These are phyloP conservation scores for Sporothrix euskadiensis DNA, from an alignment of 2,329 filamentous ascomycete species.

Conservation along the genomic window DNA sequence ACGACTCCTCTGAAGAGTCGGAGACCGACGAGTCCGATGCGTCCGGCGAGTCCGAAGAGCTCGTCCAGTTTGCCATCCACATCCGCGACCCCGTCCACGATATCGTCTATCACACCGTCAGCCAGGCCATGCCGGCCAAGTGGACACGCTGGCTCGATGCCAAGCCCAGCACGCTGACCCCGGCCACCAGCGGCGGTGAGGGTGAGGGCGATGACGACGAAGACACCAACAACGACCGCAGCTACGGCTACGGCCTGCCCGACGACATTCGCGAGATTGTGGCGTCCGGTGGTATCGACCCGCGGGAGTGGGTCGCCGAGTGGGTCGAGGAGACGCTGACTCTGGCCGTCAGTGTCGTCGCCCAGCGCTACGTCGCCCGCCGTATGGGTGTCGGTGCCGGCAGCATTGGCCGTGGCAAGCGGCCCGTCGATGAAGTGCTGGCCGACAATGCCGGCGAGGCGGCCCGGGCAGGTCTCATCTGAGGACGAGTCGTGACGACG, in stretches of 20 bases:
- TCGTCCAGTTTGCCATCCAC: conserved; percentile 74
- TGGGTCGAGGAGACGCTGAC: conserved; percentile 90
- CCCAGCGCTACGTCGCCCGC: conserved; percentile 90
- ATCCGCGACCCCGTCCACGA: conserved; percentile 87
- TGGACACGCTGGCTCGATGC: conserved; percentile 94
- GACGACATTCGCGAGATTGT: conserved; percentile 88
- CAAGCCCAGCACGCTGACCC: conserved; percentile 59
- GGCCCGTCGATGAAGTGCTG: conserved; percentile 56
- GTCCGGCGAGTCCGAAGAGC: conserved; percentile 57
- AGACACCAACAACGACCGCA: conserved; percentile 31
- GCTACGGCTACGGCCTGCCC: conserved; percentile 52
- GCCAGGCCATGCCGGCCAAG: conserved; percentile 76
- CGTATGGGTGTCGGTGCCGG: conserved; percentile 95
- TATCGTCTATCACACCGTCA: conserved; percentile 80
- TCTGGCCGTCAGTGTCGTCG: conserved; percentile 78
- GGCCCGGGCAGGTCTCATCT: conserved; percentile 59
- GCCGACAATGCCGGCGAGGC: conserved; percentile 60
- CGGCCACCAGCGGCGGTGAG: conserved; percentile 46
- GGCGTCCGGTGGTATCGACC: conserved; percentile 73
- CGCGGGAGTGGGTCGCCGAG: conserved; percentile 94
- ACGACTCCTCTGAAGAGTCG: conserved; percentile 64
- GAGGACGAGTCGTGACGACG: neutral
- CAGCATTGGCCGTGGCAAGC: conserved; percentile 62
- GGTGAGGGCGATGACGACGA: conserved; percentile 25
- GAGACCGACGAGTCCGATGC: conserved; percentile 68